These are phyloP conservation scores for Tillandsia leiboldiana DNA, from an alignment of 176 grass and related monocot species.

Conservation along the genomic window DNA sequence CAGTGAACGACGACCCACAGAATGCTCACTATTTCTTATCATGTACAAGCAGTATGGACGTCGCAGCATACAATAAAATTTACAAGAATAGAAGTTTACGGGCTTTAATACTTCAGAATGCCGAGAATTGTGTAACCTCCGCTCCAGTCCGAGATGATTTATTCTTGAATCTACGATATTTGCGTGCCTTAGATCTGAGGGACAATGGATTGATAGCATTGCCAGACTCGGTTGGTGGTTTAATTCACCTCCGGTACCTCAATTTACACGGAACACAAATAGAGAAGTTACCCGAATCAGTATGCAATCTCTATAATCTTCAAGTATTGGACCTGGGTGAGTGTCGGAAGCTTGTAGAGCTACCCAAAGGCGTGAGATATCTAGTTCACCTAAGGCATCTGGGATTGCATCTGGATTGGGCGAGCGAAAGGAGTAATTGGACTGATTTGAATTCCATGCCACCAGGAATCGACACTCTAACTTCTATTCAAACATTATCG, in stretches of 20 bases:
- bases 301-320: conserved; percentile 24
- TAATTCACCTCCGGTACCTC: conserved; percentile 29
- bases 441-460: conserved; percentile 20
- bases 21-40: conserved; percentile 23
- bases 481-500: conserved; percentile 25
- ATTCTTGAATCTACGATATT: conserved; percentile 5
- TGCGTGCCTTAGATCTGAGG: conserved; percentile 25
- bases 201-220: conserved; percentile 13
- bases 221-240: conserved; percentile 17
- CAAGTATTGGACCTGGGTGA: conserved; percentile 20
- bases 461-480: conserved; percentile 21
- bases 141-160: not conserved
- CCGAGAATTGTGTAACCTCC: not conserved
- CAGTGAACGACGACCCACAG: not conserved
- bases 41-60: not conserved
- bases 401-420: conserved; percentile 30
- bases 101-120: conserved; percentile 11
- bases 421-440: not conserved
- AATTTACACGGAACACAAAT: conserved; percentile 18
- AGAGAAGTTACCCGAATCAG: conserved; percentile 21
- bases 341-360: conserved; percentile 13
- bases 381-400: conserved; percentile 22
- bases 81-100: conserved; percentile 9
- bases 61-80: not conserved
- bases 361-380: conserved; percentile 12